phyloP scores from a whole-genome alignment of 768 basidiomycete genomes.

The Tephrocybe sp. region DNA sequence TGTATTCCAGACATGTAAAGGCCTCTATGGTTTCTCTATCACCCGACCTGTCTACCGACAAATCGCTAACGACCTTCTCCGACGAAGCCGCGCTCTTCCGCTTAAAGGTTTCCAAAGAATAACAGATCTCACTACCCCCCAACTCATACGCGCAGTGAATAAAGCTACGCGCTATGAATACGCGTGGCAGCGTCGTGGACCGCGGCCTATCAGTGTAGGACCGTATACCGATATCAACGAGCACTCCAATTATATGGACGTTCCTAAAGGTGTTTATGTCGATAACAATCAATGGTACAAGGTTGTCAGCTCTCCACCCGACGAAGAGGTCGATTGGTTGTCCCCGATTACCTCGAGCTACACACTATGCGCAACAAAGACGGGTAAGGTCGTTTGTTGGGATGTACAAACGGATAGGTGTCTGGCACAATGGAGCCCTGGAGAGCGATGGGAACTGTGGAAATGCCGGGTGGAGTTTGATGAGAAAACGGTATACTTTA shows the following conservation, averaged over 20 bases:
- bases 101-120: conserved; percentile 68
- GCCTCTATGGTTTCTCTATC: conserved; percentile 55
- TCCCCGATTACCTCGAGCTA: conserved; percentile 76
- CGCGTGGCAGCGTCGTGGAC: conserved; percentile 60
- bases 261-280: conserved; percentile 12
- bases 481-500: conserved; percentile 66
- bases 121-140: conserved; percentile 58
- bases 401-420: conserved; percentile 60
- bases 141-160: conserved; percentile 61
- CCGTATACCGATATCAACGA: conserved; percentile 28
- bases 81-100: conserved; percentile 65
- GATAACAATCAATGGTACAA: conserved; percentile 53
- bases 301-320: conserved; percentile 62
- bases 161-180: conserved; percentile 59
- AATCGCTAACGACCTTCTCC: conserved; percentile 58
- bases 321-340: conserved; percentile 72
- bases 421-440: conserved; percentile 69
- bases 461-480: conserved; percentile 79
- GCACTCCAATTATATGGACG: conserved; percentile 38
- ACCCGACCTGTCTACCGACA: conserved; percentile 69
- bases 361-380: conserved; percentile 75
- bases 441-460: conserved; percentile 67
- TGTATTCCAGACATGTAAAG: conserved; percentile 54
- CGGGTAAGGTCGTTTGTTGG: conserved; percentile 76
- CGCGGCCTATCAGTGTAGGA: conserved; percentile 41